A percentile compares a stretch with the other conserved stretches of the same genome.
These are phyloP conservation scores for Pseudotsuga menziesii DNA, from an alignment of 75 land plant genomes.

Conservation along the genomic window DNA sequence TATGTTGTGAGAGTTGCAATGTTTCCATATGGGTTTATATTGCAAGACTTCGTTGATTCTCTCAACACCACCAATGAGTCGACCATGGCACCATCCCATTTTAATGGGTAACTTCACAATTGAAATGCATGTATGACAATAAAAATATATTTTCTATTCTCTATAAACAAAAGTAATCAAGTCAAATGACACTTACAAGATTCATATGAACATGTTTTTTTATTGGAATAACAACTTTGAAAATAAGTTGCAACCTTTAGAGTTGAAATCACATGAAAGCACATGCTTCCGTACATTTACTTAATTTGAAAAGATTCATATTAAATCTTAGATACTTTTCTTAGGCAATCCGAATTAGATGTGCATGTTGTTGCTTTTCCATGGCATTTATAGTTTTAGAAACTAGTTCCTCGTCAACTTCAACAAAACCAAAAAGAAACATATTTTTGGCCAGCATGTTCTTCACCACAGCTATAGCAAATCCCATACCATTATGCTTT, in stretches of 20 bases:
- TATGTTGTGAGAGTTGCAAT: no score
- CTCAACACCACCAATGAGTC: no score
- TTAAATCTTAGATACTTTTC: constrained; percentile 26
- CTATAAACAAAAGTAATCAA: neutral
- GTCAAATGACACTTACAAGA: constrained; percentile 27
- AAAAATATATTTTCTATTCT: neutral
- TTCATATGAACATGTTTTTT: constrained; percentile 33
- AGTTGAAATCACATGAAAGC: neutral
- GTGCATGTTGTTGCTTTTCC: constrained; percentile 28
- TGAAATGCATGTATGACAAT: neutral
- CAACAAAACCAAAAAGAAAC: constrained; percentile 57
- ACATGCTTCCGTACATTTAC: neutral
- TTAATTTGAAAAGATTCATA: neutral
- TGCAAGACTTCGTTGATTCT: no score
- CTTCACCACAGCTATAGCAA: constrained; percentile 32
- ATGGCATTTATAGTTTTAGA: constrained; percentile 27
- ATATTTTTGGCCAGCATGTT: constrained; percentile 44
- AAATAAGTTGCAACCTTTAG: neutral
- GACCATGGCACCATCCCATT: no score
- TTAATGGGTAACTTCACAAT: no score
- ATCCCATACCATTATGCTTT: constrained; percentile 28
- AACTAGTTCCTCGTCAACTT: constrained; percentile 25
- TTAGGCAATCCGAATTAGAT: constrained; percentile 28
- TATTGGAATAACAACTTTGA: constrained; percentile 17
- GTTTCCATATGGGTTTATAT: no score